These are phyloP conservation scores for Nepenthes mirabilis DNA, from an alignment of 148 eudicot species.

Conservation along the genomic window DNA sequence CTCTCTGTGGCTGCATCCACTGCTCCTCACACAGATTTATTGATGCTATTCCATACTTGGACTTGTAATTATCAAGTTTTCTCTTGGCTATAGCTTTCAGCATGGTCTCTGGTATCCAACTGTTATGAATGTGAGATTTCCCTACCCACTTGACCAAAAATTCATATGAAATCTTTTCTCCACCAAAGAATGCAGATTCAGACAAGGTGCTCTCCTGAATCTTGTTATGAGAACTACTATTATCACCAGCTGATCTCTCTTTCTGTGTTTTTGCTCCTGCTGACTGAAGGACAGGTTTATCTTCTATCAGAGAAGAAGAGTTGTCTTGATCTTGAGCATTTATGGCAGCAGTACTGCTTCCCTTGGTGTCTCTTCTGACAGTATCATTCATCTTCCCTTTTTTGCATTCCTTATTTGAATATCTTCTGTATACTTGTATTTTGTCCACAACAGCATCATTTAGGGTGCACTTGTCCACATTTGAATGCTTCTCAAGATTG, in stretches of 20 bases:
- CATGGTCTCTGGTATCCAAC: constrained; percentile 72
- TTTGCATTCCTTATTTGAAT: constrained; percentile 28
- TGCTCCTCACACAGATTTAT: constrained; percentile 66
- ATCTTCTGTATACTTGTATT: constrained; percentile 28
- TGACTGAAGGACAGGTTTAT: constrained; percentile 10
- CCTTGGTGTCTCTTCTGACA: constrained; percentile 13
- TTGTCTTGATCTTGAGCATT: constrained; percentile 15
- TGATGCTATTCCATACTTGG: constrained; percentile 62
- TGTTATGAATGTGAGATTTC: constrained; percentile 77
- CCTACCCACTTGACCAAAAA: constrained; percentile 91
- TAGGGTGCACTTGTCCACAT: constrained; percentile 10
- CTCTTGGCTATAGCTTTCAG: constrained; percentile 75
- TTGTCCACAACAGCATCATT: constrained; percentile 19
- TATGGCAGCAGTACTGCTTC: constrained; percentile 10
- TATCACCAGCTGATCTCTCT: constrained; percentile 9
- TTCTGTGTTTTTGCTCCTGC: constrained; percentile 17
- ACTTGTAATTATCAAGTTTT: constrained; percentile 83
- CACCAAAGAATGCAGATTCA: constrained; percentile 14
- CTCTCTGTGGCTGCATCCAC: constrained; percentile 80
- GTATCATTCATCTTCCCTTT: constrained; percentile 23
- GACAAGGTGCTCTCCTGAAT: constrained; percentile 10
- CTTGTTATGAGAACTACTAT: constrained; percentile 13
- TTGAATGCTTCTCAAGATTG: constrained; percentile 8
- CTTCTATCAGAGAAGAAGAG: constrained; percentile 15
- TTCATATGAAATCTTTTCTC: constrained; percentile 34